Base-by-base conservation (phyloP, 1,284 basidiomycete genomes). In the Chalciporus sp. region DNA sequence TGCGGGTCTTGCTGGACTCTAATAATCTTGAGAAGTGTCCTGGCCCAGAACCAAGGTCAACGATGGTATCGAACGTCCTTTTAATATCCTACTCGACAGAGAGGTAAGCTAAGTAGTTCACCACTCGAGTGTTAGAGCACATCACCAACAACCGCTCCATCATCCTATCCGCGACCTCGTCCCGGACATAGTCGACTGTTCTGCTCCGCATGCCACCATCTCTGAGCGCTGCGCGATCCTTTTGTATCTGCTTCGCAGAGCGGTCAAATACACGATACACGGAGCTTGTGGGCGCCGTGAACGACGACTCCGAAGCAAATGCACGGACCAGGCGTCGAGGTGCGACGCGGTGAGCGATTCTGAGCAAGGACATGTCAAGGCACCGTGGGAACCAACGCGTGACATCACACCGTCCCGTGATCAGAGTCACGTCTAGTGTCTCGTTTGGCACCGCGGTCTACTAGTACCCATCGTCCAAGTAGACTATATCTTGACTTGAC, bases 1-100 rank as follows among this genome's bases (percentile, higher is more conserved):
- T 92, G 63, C 83, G 74, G 1, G 88, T 85, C 58, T 85, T 86
- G 44, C 86, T 76, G 4, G 77, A 73, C 63, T 94, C 92, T 31
- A 99, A 68, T 29, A 95, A 77, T 67, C 90, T 93, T 1, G 94
- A 85, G 61, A 99, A 86, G 72, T 95, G 93, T 2, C 96, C 96
- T 1, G 96, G 80, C n/a, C 96, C 95, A n/a, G 93, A 87, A 1
- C 95, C 93, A 20, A 98, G 76, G 72, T 99, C 97, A 14, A 99
- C 76, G 19, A 99, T 79, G 2, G 84, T 81, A 44, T 80, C 76
- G 63, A 95, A 97, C 40, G 84, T 87, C 39, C 88, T 82, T 74
- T 94, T 95, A 60, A 99, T 90, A 70, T 99, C 96, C 94, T 97
- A 66, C 27, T 53, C 47, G 35, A 35, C 16, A 42, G 7, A 16